Conservation (phyloP, 2,329 filamentous ascomycete species). For the Blastomyces silverae region DNA sequence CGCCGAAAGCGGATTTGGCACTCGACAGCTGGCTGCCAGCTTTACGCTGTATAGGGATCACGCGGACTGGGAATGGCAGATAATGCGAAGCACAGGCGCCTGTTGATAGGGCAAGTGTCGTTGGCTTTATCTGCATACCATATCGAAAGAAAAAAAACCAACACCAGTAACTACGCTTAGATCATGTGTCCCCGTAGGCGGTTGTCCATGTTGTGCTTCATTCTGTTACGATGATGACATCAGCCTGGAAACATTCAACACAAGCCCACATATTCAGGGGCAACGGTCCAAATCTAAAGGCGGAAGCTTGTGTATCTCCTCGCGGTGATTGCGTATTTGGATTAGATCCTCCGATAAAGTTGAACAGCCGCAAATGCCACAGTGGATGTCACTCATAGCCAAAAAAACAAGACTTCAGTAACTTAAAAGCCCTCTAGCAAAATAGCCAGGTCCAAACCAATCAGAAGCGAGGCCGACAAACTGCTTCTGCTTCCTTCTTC, state of each 20-base stretch:
- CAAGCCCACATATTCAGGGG: not conserved
- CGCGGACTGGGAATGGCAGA: not conserved
- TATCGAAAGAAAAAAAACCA: too few relatives aligned
- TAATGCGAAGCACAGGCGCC: not conserved
- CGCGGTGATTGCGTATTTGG: not conserved
- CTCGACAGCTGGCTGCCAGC: not conserved
- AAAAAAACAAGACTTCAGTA: not conserved
- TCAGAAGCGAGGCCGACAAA: not conserved
- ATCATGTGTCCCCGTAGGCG: not conserved
- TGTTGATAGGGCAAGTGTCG: not conserved
- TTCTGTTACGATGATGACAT: not conserved
- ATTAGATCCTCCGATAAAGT: not conserved
- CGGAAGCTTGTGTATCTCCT: not conserved
- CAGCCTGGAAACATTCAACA: not conserved
- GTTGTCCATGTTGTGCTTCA: not conserved
- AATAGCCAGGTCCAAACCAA: not conserved
- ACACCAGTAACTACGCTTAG: too few relatives aligned
- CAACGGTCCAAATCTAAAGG: not conserved
- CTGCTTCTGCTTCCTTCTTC: not conserved
- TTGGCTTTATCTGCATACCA: not conserved
- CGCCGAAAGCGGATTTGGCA: not conserved
- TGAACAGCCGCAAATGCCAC: not conserved
- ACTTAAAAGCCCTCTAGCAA: not conserved
- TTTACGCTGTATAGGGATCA: not conserved
- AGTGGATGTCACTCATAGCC: not conserved